Evolutionary conservation across 306 rosid species (phyloP).

Genomic region (Oxytropis ochrocephala): DNA sequence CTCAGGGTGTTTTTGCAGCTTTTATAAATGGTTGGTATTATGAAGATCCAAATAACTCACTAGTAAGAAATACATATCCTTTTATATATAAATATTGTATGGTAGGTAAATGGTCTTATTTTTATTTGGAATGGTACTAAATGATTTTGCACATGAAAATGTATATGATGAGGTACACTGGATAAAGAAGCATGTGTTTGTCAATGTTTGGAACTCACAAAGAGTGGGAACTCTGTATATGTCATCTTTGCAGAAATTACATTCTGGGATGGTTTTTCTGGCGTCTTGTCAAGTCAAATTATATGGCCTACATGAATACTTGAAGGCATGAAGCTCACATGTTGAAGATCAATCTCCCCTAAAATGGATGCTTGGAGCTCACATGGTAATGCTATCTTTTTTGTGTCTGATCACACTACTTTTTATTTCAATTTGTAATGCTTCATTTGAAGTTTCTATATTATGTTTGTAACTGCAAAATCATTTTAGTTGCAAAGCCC

Average conservation of each 20-base stretch:
- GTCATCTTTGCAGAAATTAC: slow-evolving; percentile 79
- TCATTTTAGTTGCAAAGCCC: too few species aligned
- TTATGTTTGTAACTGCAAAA: too few species aligned
- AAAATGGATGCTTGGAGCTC: too few species aligned
- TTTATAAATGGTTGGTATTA: slow-evolving; percentile 87
- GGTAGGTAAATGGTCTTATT: too few species aligned
- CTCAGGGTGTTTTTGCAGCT: slow-evolving; percentile 76
- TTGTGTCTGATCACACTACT: too few species aligned
- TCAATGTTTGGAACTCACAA: slow-evolving; percentile 70
- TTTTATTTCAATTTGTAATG: too few species aligned
- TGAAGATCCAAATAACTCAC: slow-evolving; percentile 32
- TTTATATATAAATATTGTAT: neutral
- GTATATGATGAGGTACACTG: slow-evolving; percentile 52
- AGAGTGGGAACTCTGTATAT: slow-evolving; percentile 67
- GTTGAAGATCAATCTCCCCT: too few species aligned
- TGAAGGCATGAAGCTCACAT: too few species aligned
- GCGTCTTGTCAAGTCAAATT: too few species aligned
- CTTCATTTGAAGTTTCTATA: too few species aligned
- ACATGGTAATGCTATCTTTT: too few species aligned
- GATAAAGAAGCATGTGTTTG: slow-evolving; percentile 65
- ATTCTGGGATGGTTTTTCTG: slow-evolving; percentile 71
- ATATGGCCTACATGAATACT: too few species aligned
- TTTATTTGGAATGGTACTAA: neutral
- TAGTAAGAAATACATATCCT: slow-evolving; percentile 35
- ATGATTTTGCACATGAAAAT: neutral